phyloP scores from a whole-genome alignment of 2,329 filamentous ascomycete genomes.

The Beauveria scarabaeidicola region DNA sequence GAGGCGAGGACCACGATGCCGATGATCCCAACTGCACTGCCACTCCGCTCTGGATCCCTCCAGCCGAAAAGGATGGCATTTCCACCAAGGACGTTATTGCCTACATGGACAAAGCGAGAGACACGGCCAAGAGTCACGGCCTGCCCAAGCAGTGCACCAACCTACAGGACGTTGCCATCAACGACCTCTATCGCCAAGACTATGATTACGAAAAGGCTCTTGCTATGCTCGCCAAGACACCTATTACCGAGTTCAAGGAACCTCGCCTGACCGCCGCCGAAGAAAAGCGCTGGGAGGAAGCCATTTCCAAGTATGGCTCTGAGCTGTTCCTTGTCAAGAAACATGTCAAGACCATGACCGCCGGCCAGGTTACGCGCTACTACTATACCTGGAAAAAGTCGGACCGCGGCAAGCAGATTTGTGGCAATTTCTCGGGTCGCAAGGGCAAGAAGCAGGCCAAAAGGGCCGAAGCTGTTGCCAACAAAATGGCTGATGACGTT shows the following conservation, averaged over 20 bases:
- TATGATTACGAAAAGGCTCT: conserved; percentile 67
- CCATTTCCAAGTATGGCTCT: conserved; percentile 80
- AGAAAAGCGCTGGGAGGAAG: conserved; percentile 86
- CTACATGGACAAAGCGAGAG: conserved; percentile 65
- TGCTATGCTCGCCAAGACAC: conserved; percentile 56
- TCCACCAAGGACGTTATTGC: conserved; percentile 56
- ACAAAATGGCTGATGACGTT: conserved; percentile 82
- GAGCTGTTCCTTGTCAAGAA: conserved; percentile 77
- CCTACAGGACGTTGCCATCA: conserved; percentile 73
- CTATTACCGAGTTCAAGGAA: conserved; percentile 71
- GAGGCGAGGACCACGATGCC: conserved; percentile 68
- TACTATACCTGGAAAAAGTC: conserved; percentile 99
- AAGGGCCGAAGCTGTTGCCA: conserved; percentile 58
- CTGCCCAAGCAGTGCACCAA: conserved; percentile 74
- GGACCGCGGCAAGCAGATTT: conserved; percentile 72
- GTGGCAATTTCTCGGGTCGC: conserved; percentile 79
- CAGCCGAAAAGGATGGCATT: conserved; percentile 41
- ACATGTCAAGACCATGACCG: conserved; percentile 74
- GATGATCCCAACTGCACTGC: conserved; percentile 69
- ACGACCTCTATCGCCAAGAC: conserved; percentile 61
- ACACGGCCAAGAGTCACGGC: conserved; percentile 57
- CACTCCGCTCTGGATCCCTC: conserved; percentile 70
- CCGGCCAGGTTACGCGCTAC: conserved; percentile 76
- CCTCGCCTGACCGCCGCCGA: conserved; percentile 72
- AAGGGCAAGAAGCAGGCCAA: conserved; percentile 85